Conservation (phyloP, 2,329 filamentous ascomycete genomes). For the Colletotrichum sp. region DNA sequence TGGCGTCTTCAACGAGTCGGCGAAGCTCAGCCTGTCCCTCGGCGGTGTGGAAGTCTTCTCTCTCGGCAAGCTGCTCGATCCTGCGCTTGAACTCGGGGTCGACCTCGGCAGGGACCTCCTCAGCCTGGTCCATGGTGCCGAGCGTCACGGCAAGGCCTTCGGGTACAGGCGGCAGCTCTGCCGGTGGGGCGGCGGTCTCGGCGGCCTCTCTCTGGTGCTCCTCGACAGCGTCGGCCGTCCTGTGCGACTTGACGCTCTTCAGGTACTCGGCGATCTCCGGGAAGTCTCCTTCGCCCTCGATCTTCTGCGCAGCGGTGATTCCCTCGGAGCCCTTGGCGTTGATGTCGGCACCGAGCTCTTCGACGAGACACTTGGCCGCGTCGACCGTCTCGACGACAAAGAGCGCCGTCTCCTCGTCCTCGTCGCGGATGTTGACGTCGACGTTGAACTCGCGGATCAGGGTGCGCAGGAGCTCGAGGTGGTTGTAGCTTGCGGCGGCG, state of each 20-base stretch:
- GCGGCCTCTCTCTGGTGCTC: slow-evolving; percentile 34
- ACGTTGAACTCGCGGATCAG: slow-evolving; percentile 80
- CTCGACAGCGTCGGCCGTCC: slow-evolving; percentile 30
- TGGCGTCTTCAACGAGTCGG: slow-evolving; percentile 79
- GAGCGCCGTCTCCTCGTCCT: slow-evolving; percentile 92
- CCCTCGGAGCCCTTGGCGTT: slow-evolving; percentile 74
- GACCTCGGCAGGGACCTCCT: slow-evolving; percentile 65
- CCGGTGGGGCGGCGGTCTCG: slow-evolving; percentile 24
- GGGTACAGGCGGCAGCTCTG: slow-evolving; percentile 68
- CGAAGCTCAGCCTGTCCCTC: slow-evolving; percentile 82
- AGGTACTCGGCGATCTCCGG: slow-evolving; percentile 79
- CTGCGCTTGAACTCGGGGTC: slow-evolving; percentile 84
- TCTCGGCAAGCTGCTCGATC: slow-evolving; percentile 87
- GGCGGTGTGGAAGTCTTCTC: slow-evolving; percentile 83
- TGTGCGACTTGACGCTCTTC: slow-evolving; percentile 35
- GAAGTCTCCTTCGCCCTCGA: slow-evolving; percentile 79
- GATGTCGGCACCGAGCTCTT: slow-evolving; percentile 78
- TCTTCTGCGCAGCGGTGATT: slow-evolving; percentile 80
- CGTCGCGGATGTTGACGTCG: slow-evolving; percentile 81
- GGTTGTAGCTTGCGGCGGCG: slow-evolving; percentile 91
- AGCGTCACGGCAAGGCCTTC: slow-evolving; percentile 80
- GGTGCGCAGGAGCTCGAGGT: slow-evolving; percentile 77
- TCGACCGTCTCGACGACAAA: slow-evolving; percentile 88
- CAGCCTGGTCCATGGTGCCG: slow-evolving; percentile 71
- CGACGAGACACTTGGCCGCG: slow-evolving; percentile 79